Evolutionary conservation across 164 flowering plant species (phyloP).

Genomic region (Magnolia officinalis): DNA sequence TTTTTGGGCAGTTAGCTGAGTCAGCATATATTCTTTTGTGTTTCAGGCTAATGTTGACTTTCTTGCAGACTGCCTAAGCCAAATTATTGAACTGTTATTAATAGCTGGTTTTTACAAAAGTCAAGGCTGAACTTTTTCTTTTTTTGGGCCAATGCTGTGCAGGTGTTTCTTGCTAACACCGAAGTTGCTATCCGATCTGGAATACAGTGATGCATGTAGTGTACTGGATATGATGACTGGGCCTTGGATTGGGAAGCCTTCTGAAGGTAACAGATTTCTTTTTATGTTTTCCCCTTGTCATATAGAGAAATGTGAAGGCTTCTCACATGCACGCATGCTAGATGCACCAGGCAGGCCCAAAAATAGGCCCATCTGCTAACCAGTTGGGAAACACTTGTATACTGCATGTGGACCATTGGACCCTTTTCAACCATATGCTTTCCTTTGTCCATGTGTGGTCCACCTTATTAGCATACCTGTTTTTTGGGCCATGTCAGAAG

Average conservation of each 20-base stretch:
- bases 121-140: background rate
- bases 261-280: slow-evolving; percentile 44
- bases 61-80: too few species aligned
- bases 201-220: slow-evolving; percentile 77
- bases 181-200: slow-evolving; percentile 75
- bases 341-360: background rate
- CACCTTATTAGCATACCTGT: background rate
- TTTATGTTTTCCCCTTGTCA: background rate
- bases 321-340: background rate
- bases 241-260: slow-evolving; percentile 76
- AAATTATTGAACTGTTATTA: background rate
- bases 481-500: background rate
- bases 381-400: background rate
- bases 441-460: background rate
- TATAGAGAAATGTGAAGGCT: background rate
- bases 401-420: background rate
- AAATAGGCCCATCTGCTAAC: background rate
- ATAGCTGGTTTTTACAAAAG: background rate
- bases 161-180: slow-evolving; percentile 95
- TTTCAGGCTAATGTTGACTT: too few species aligned
- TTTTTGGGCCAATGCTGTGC: slow-evolving; percentile 10
- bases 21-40: too few species aligned
- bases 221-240: slow-evolving; percentile 84
- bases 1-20: too few species aligned
- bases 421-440: background rate